Conservation (phyloP, 192 early-diverging fungal species). For the Coemansia sp. region DNA sequence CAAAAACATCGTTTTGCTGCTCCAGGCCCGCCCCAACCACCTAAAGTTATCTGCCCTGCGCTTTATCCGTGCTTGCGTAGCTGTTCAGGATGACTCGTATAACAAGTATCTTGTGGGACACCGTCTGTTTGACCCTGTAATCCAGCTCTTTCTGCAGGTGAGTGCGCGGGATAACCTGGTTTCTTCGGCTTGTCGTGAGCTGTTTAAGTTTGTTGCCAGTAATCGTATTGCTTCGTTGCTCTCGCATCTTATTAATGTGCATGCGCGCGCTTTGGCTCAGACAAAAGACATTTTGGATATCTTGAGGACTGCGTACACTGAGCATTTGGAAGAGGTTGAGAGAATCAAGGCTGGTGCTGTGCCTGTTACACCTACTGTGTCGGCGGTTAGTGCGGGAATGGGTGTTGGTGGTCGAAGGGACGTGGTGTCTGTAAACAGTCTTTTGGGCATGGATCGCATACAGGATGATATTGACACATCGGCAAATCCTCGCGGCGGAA, state of each 20-base stretch:
- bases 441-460: conserved; percentile 10
- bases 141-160: conserved; percentile 59
- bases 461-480: too few relatives aligned
- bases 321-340: conserved; percentile 16
- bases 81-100: conserved; percentile 80
- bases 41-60: conserved; percentile 76
- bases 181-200: conserved; percentile 86
- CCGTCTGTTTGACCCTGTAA: conserved; percentile 65
- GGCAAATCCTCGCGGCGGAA: too few relatives aligned
- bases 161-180: conserved; percentile 74
- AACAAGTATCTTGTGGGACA: conserved; percentile 71
- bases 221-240: conserved; percentile 69
- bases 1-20: conserved; percentile 59
- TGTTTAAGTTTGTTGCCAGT: conserved; percentile 77
- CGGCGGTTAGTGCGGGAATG: too few relatives aligned
- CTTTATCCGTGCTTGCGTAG: conserved; percentile 74
- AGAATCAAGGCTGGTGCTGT: conserved; percentile 12
- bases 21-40: conserved; percentile 63
- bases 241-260: conserved; percentile 55
- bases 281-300: conserved; percentile 13
- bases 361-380: conserved; percentile 27
- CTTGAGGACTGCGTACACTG: conserved; percentile 27
- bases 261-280: conserved; percentile 16
- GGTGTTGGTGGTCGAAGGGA: conserved; percentile 32
- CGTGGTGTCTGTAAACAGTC: conserved; percentile 41